Base-by-base conservation (phyloP, 306 rosid genomes). In the Amphicarpaea edgeworthii region DNA sequence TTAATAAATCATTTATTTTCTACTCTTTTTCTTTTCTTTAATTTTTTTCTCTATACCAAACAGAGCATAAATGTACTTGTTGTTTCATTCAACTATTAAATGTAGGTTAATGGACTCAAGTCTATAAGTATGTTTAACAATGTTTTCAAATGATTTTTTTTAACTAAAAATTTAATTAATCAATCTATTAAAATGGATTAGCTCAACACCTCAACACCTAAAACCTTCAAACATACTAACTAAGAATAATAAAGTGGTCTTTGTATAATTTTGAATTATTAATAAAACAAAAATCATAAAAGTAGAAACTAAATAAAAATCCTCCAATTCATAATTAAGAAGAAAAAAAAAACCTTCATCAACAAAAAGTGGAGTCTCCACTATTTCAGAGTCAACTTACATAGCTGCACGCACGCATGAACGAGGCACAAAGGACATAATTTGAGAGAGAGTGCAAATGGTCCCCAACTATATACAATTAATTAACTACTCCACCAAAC, bases 401-500 rank as follows among this genome's bases (percentile, higher is more conserved):
- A 40, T n/a, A 57, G 82, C 79, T 79, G 21, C 47, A 75, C 72
- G 19, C 81, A 59, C 23, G 24, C 81, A 60, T 32, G 49, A 82
- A 49, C 2, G 40, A 51, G 41, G 21, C 51, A 77, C 8, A 12
- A 73, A 66, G 17, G 38, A 57, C 37, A 23, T 12, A 41, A 16
- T 20, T 68, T 9, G 45, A 69, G 55, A 45, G 23, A 54, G 42
- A 6, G 53, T 41, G 3, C 40, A 32, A 19, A 8, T 3, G 78
- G 81, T 61, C 77, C 72, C 50, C 0, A 49, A 5, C 24, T 1
- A 26, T 41, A 38, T 32, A 24, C 65, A 75, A n/a, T n/a, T 54
- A 58, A 26, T 64, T 72, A 84, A 77, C 88, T n/a, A 78, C 83
- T 60, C 85, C 85, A 77, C 78, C 81, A 69, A 78, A 67, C 57